Conservation (phyloP, 768 basidiomycete species). For the Mycena metata region DNA sequence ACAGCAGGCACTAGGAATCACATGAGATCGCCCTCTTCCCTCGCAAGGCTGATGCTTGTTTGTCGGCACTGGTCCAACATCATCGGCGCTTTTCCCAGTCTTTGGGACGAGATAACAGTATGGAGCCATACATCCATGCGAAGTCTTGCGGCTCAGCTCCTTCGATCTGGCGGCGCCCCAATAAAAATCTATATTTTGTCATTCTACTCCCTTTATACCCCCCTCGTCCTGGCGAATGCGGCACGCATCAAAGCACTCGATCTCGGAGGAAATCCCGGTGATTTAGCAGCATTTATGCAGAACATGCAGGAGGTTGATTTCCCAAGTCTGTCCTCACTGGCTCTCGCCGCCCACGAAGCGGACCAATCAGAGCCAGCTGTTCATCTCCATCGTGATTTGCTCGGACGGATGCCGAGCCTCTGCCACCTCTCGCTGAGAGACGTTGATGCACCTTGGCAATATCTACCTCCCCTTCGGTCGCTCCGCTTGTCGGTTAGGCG, state of each 20-base stretch:
- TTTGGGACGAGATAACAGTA: constrained; percentile 13
- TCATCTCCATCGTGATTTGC: constrained; percentile 11
- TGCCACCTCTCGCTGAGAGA: constrained; percentile 11
- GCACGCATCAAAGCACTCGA: constrained; percentile 13
- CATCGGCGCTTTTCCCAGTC: constrained; percentile 14
- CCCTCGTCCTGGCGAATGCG: constrained; percentile 11
- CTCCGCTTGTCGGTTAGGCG: constrained; percentile 9
- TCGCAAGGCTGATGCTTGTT: constrained; percentile 13
- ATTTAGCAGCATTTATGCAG: constrained; percentile 10
- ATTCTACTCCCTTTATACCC: constrained; percentile 5
- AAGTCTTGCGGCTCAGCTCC: constrained; percentile 18
- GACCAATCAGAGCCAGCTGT: constrained; percentile 7
- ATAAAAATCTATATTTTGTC: constrained; percentile 7
- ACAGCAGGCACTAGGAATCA: constrained; percentile 1
- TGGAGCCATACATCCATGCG: constrained; percentile 10
- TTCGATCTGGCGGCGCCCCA: constrained; percentile 11
- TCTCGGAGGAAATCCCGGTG: constrained; percentile 12
- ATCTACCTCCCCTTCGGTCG: constrained; percentile 15
- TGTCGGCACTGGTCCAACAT: constrained; percentile 15
- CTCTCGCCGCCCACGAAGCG: constrained; percentile 5
- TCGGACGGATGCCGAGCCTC: constrained; percentile 16
- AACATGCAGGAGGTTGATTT: constrained; percentile 15
- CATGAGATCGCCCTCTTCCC: constrained; percentile 11
- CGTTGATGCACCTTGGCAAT: constrained; percentile 13
- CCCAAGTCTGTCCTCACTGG: constrained; percentile 10